Conservation (phyloP, 2,329 filamentous ascomycete genomes). For the Berkeleyomyces basicola region DNA sequence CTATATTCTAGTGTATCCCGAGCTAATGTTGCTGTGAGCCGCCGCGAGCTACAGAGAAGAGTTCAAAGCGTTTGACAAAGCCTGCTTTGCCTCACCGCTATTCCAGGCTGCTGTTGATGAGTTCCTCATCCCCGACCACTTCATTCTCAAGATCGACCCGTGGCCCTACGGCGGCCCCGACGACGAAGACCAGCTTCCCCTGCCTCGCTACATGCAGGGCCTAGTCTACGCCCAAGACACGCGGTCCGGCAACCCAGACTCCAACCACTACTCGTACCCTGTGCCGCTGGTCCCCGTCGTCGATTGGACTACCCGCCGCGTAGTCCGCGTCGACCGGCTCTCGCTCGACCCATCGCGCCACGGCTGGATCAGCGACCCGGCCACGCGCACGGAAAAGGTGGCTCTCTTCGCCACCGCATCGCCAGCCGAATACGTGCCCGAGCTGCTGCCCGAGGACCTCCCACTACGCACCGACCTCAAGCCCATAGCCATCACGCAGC, state of each 20-base stretch:
- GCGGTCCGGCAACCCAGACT: conserved; percentile 30
- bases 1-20: neutral
- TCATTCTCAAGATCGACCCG: conserved; percentile 29
- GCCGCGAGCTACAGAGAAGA: conserved; percentile 21
- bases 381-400: conserved; percentile 19
- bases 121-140: conserved; percentile 28
- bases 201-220: conserved; percentile 31
- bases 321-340: conserved; percentile 41
- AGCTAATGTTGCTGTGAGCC: neutral
- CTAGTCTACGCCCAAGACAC: conserved; percentile 31
- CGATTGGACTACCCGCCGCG: conserved; percentile 36
- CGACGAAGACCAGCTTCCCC: conserved; percentile 18
- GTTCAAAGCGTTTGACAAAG: conserved; percentile 25
- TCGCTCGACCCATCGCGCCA: conserved; percentile 32
- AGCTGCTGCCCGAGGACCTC: conserved; percentile 30
- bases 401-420: conserved; percentile 28
- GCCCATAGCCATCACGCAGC: conserved; percentile 56
- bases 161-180: conserved; percentile 49
- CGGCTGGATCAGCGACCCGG: conserved; percentile 18
- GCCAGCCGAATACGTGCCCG: conserved; percentile 31
- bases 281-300: conserved; percentile 43
- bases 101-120: conserved; percentile 32
- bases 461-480: conserved; percentile 36
- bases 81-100: conserved; percentile 26
- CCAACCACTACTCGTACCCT: conserved; percentile 47